Base-by-base conservation (phyloP, 1,284 basidiomycete genomes). In the Salmacisia buchloeana region DNA sequence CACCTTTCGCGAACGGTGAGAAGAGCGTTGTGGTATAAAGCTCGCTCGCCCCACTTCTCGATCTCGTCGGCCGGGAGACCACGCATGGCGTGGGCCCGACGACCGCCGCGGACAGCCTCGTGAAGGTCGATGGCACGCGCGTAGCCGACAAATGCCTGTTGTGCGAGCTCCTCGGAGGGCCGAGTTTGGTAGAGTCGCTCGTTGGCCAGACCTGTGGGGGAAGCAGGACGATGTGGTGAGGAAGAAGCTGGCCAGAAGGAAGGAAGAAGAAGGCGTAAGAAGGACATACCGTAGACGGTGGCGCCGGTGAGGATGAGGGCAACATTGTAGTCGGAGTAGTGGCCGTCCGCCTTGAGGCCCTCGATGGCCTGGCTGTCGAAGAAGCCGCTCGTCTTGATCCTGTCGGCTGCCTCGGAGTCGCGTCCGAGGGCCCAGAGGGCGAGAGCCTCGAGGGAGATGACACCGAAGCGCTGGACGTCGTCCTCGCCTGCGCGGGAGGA, bases 31-130 rank as follows among this genome's bases (percentile, higher is more conserved):
- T 75, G 72, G 66, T 79, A 79, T 27, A 79, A 70, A 0, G 77
- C 77, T 10, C 62, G 62, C 68, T 78, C 77, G 36, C 62, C 68
- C 77, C 77, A 79, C 52, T 71, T 64, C 66, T 78, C 77, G 58
- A 77, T 69, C 64, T 78, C 77, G 60, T 77, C 76, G 23, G 72
- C 69, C 18, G 69, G 71, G 57, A 72, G 35, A n/a, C 73, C 75
- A 2, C 71, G 69, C 36, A 76, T 68, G 2, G 70, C 75, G 29
- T 73, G 71, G 21, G 72, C 68, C 39, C 67, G 64, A 58, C 74
- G 72, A 59, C 71, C 69, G 27, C 76, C 75, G 35, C 77, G 68
- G 36, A 76, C 61, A 2, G 60, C 60, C 62, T 79, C 76, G 62
- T 79, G 71, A n/a, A 77, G 62, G 41, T 74, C 70, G 45, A 73